Base-by-base conservation (phyloP, 768 basidiomycete species). In the Termitomyces sp. region DNA sequence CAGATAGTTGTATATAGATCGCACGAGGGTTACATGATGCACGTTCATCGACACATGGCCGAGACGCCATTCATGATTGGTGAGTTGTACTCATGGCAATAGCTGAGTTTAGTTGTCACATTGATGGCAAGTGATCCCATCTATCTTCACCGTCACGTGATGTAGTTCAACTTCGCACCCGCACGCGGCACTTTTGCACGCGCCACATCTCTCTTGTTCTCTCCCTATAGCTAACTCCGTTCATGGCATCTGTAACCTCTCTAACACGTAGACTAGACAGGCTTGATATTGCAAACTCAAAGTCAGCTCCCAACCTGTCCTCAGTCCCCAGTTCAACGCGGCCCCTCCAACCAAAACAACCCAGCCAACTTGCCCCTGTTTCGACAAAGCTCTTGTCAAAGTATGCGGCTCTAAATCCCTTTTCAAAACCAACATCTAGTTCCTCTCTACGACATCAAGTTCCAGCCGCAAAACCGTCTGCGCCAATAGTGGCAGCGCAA, bases 381-480 rank as follows among this genome's bases (percentile, higher is more conserved):
- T 52, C 54, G 7, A 43, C 54, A 31, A 91, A 91, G 71, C 80
- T 92, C 14, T 80, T 90, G 62, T 84, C 86, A 1, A 92, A 92
- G 75, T 91, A 82, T 66, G 87, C 87, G 3, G 83, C 89, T 4
- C 87, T 89, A 0, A 84, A 86, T 65, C 81, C 84, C 10, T 78
- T 79, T 60, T 65, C 70, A 20, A 75, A 69, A 53, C 55, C 72
- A 57, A 70, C 77, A 69, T 72, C 75, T n/a, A 60, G 75, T 32
- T 83, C 76, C 40, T 77, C 81, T 36, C 71, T 80, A 53, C 77
- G 80, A 68, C 74, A 79, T 66, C 78, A 73, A 29, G 65, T 68
- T 1, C 50, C 62, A 43, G 15, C 64, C 1, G 6, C 61, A 15
- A 57, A 66, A 40, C 70, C 60, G 63, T 70, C n/a, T 65, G 68